Base-by-base conservation (phyloP, 495 filamentous ascomycete species). In the Penicillium dipodomyicola region DNA sequence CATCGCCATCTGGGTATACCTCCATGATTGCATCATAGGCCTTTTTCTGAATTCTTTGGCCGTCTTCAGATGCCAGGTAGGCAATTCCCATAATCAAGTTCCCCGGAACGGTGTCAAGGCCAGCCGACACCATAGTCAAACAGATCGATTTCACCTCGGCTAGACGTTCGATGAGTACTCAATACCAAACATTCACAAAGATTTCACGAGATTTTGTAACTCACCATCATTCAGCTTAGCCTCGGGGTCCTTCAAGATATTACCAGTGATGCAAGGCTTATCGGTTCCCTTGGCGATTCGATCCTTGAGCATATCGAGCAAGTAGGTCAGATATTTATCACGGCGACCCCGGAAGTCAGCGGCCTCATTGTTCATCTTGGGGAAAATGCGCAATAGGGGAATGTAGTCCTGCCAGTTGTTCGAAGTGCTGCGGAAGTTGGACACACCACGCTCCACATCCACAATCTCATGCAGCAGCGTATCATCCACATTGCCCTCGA, bases 351-450 rank as follows among this genome's bases (percentile, higher is more conserved):
- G 72, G 69, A 81, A 86, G 54, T 79, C 75, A 11, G 77, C 63
- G 1, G 85, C 80, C 54, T 80, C 79, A 32, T 64, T 67, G 60
- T 77, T 85, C 55, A 66, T 72, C 49, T 75, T 81, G n/a, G 82
- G 80, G 43, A 80, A 72, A 42, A 87, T 67, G 19, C 85, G 75
- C 57, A 89, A 63, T 41, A 87, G 57, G 0, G 86, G 85, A 42
- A 89, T 80, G 63, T 88, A 88, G 58, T 89, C 85, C 57, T 86
- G 84, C 83, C 84, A 88, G 64, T 87, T 87, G 67, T 87, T 85
- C 55, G 80, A 84, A 0, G 85, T 87, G 39, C 78, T 82, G 51
- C 85, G 78, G 63, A 87, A 84, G 59, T 86, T 86, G 20, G 78
- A 81, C 35, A 87, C 78, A 7, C 77, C 80, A 15, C 84, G 72